Evolutionary conservation across 1,284 basidiomycete genomes (phyloP).

Genomic region (Heterobasidion parviporum): DNA sequence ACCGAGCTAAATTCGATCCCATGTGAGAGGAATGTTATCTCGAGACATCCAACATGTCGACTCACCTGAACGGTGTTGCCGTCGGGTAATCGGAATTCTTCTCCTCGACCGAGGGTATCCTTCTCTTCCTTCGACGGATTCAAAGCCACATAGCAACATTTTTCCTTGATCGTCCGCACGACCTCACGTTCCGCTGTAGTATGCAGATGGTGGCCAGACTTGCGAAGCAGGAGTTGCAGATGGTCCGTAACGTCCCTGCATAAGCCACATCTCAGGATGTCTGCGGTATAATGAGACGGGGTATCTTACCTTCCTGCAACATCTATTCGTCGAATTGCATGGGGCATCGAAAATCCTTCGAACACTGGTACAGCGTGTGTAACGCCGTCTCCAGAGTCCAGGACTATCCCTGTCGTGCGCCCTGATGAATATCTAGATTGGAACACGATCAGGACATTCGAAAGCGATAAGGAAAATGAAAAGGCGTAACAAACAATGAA

Average conservation of each 20-base stretch:
- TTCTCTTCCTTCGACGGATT: slow-evolving; percentile 95
- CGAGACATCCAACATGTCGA: slow-evolving; percentile 6
- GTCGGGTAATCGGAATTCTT: slow-evolving; percentile 94
- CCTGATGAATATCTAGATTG: slow-evolving; percentile 88
- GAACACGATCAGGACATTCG: slow-evolving; percentile 3
- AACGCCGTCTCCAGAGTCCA: slow-evolving; percentile 98
- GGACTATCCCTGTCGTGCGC: slow-evolving; percentile 96
- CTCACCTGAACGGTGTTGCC: slow-evolving; percentile 87
- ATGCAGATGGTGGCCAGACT: slow-evolving; percentile 91
- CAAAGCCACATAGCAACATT: slow-evolving; percentile 90
- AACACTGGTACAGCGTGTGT: slow-evolving; percentile 99
- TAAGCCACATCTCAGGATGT: background rate
- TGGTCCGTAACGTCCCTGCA: slow-evolving; percentile 92
- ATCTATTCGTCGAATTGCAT: slow-evolving; percentile 93
- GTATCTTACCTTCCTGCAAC: slow-evolving; percentile 77
- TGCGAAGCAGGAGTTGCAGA: slow-evolving; percentile 88
- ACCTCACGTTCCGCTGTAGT: slow-evolving; percentile 98
- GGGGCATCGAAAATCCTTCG: slow-evolving; percentile 98
- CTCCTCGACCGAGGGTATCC: slow-evolving; percentile 67
- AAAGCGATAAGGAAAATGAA: slow-evolving; percentile 10
- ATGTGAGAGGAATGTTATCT: slow-evolving; percentile 4
- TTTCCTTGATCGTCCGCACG: slow-evolving; percentile 97
- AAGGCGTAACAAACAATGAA: slow-evolving; percentile 61
- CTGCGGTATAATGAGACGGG: background rate
- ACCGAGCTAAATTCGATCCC: slow-evolving; percentile 58